These are phyloP conservation scores for Neonectria sp. DNA, from an alignment of 2,329 filamentous ascomycete species.

Conservation along the genomic window DNA sequence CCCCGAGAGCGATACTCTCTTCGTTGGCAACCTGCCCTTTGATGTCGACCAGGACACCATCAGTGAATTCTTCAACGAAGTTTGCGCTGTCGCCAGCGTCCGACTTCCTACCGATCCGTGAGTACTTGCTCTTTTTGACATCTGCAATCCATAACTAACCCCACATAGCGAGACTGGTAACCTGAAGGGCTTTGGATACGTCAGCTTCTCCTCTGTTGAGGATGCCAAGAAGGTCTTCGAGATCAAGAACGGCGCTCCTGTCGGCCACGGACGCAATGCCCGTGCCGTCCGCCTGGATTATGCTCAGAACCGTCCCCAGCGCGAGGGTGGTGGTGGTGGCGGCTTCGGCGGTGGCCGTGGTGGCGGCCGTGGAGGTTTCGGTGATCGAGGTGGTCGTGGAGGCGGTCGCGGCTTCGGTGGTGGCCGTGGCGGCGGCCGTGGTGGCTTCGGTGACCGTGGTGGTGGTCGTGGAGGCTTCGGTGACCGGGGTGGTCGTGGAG, in stretches of 20 bases:
- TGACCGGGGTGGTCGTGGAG: constrained; percentile 65
- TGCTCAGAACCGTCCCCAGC: constrained; percentile 76
- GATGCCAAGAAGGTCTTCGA: constrained; percentile 85
- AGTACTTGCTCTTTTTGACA: constrained; percentile 50
- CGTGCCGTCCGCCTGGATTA: constrained; percentile 89
- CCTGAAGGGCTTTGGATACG: constrained; percentile 94
- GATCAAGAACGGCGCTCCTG: constrained; percentile 76
- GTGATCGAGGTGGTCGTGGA: constrained; percentile 66
- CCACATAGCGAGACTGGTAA: constrained; percentile 78
- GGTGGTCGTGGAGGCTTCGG: constrained; percentile 66
- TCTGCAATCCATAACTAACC: constrained; percentile 32
- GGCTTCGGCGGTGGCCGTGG: constrained; percentile 66
- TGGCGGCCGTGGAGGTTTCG: constrained; percentile 64
- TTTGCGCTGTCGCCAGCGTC: constrained; percentile 81
- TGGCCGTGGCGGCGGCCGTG: constrained; percentile 63
- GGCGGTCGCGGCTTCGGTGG: constrained; percentile 65
- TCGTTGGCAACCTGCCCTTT: constrained; percentile 93
- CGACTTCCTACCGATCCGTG: constrained; percentile 89
- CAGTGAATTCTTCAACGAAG: constrained; percentile 80
- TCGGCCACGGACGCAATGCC: constrained; percentile 76
- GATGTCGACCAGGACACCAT: constrained; percentile 84
- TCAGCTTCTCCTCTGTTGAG: constrained; percentile 85
- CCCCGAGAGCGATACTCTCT: constrained; percentile 88
- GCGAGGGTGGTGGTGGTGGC: constrained; percentile 65
- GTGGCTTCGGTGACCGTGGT: constrained; percentile 59